Evolutionary conservation across 768 basidiomycete genomes (phyloP).

Genomic region (Naematelia aurantialba): DNA sequence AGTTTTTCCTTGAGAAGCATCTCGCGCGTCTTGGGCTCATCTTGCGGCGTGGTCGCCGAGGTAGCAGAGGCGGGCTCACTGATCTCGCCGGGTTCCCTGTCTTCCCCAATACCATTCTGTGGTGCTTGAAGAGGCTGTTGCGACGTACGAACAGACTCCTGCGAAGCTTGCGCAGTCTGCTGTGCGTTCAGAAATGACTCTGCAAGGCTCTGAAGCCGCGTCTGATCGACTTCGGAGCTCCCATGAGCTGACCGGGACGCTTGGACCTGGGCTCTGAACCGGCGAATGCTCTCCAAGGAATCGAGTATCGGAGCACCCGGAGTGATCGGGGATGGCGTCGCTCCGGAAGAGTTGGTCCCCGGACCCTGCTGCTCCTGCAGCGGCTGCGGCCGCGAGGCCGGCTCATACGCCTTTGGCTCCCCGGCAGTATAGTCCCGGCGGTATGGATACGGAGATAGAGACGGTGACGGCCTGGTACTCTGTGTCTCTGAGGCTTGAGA

Average conservation of each 20-base stretch:
- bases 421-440: background rate
- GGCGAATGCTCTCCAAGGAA: slow-evolving; percentile 18
- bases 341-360: background rate
- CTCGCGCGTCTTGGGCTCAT: slow-evolving; percentile 1
- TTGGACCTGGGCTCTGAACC: slow-evolving; percentile 22
- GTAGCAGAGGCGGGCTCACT: background rate
- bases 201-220: slow-evolving; percentile 12
- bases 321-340: background rate
- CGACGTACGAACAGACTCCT: no score
- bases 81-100: slow-evolving; percentile 6
- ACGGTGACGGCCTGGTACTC: background rate
- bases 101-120: slow-evolving; percentile 1
- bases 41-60: background rate
- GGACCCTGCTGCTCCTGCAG: no score
- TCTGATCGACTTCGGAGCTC: slow-evolving; percentile 4
- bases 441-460: background rate
- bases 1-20: background rate
- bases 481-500: background rate
- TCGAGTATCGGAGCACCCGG: background rate
- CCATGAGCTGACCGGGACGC: slow-evolving; percentile 7
- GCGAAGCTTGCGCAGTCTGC: no score
- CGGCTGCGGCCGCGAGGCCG: background rate
- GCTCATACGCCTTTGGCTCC: background rate
- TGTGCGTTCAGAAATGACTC: slow-evolving; percentile 12
- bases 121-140: background rate